A percentile compares a stretch with the other conserved stretches of the same genome.
Conservation (phyloP, 495 filamentous ascomycete species). For the Penicillium arizonense region DNA sequence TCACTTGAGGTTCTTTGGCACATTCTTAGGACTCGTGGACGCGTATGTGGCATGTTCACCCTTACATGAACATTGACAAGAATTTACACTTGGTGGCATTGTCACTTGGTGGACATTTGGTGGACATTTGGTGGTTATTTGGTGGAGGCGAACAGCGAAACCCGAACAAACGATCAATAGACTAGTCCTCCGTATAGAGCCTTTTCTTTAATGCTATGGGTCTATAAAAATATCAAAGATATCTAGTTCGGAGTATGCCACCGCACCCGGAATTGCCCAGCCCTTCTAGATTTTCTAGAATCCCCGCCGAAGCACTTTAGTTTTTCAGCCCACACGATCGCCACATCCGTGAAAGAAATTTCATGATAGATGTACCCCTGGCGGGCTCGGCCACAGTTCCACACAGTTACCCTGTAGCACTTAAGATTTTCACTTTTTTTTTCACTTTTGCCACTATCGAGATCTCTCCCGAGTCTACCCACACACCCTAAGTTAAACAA, state of each 20-base stretch:
- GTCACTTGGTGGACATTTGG: not conserved
- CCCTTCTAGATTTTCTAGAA: slow-evolving; percentile 32
- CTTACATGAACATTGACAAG: not conserved
- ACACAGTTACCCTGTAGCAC: not conserved
- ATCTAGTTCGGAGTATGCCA: not conserved
- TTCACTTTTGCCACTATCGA: not conserved
- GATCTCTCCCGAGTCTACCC: not conserved
- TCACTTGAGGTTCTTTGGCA: not conserved
- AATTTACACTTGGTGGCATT: no score
- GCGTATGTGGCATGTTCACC: not conserved
- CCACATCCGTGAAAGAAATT: slow-evolving; percentile 8
- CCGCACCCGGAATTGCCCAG: slow-evolving; percentile 5
- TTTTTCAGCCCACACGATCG: slow-evolving; percentile 10
- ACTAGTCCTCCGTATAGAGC: not conserved
- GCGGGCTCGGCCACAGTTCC: not conserved
- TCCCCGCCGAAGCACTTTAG: slow-evolving; percentile 18
- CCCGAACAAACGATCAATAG: not conserved
- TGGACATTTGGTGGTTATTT: not conserved
- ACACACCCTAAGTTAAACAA: not conserved
- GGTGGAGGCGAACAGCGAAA: not conserved
- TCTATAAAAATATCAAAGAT: no score
- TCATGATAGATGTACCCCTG: not conserved
- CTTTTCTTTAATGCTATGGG: no score
- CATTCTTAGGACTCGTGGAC: slow-evolving; percentile 1
- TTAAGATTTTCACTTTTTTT: slow-evolving; percentile 1